These are phyloP conservation scores for Thymus quinquecostatus DNA, from an alignment of 257 asterid genomes.

Conservation along the genomic window DNA sequence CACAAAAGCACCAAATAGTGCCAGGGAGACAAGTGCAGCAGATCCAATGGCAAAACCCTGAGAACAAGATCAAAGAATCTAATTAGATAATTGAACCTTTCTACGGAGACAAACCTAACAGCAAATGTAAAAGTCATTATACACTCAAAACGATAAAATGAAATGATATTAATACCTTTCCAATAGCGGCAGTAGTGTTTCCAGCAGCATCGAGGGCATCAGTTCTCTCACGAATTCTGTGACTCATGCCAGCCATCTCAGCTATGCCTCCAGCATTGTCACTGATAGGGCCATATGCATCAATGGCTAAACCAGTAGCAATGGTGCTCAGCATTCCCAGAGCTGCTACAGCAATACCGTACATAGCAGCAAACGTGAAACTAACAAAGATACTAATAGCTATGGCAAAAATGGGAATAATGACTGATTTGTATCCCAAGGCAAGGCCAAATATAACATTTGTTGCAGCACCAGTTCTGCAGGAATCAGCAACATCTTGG, in stretches of 20 bases:
- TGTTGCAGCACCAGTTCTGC: constrained; percentile 98
- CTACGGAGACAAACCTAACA: not conserved
- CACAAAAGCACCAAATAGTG: constrained; percentile 88
- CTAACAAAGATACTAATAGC: constrained; percentile 83
- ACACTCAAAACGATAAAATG: not conserved
- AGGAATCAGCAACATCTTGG: constrained; percentile 98
- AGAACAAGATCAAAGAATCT: not conserved
- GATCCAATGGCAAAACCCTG: constrained; percentile 96
- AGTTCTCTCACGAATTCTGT: constrained; percentile 87
- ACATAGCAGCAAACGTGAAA: constrained; percentile 92
- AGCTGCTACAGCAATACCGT: constrained; percentile 93
- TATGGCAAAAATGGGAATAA: constrained; percentile 90
- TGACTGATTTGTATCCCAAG: constrained; percentile 92
- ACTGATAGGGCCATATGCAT: constrained; percentile 97
- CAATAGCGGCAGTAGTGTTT: constrained; percentile 96
- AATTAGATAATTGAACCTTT: not conserved
- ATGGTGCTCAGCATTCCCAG: constrained; percentile 95
- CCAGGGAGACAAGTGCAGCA: constrained; percentile 88
- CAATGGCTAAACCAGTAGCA: constrained; percentile 93
- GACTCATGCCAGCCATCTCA: constrained; percentile 99
- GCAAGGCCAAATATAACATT: constrained; percentile 96
- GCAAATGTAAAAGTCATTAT: not conserved
- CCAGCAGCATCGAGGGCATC: constrained; percentile 99
- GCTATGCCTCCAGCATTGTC: constrained; percentile 98
- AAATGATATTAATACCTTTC: constrained; percentile 54